Base-by-base conservation (phyloP, 2,329 filamentous ascomycete species). In the Alternaria consortialis region DNA sequence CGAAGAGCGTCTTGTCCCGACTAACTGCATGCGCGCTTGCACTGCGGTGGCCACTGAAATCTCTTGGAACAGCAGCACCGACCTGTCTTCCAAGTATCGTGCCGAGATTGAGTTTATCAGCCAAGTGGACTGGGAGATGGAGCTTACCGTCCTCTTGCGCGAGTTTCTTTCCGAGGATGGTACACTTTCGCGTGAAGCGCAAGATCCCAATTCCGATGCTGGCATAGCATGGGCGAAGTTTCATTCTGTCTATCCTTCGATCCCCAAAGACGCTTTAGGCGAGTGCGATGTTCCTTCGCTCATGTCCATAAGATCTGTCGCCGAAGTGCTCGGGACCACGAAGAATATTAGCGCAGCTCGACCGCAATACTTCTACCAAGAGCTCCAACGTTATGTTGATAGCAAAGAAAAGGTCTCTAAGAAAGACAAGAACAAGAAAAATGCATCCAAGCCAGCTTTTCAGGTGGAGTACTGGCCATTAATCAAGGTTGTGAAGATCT, bases 21-120 rank as follows among this genome's bases (percentile, higher is more conserved):
- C 84, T 0, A 86, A 85, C 64, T 86, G 86, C 69, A 86, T 89
- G 83, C 78, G 85, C 29, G 87, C 87, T 1, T 89, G 87, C 58
- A 90, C 87, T 0, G 86, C 87, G 0, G 85, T 86, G 0, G 82
- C 88, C 0, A 90, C 87, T 0, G 87, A 90, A 66, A 81, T 90
- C 1, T 83, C 83, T 0, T 89, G 82, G 74, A 89, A 89, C 52
- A 15, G 81, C 25, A 82, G 77, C 7, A 69, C 79, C 0, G 71
- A 82, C 5, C 73, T 79, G 0, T 53, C 46, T 5, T 65, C 66
- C 7, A 79, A 70, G 58, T 90, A 89, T 64, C 75, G 79, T 2
- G 87, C 85, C 0, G 83, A 87, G 48, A 81, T 90, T 12, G 84
- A 88, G 52, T 90, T 89, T 68, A 84, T 90, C 47, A 74, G 78